Base-by-base conservation (phyloP, 2,329 filamentous ascomycete species). In the Ophiocordyceps camponoti-leonardi region DNA sequence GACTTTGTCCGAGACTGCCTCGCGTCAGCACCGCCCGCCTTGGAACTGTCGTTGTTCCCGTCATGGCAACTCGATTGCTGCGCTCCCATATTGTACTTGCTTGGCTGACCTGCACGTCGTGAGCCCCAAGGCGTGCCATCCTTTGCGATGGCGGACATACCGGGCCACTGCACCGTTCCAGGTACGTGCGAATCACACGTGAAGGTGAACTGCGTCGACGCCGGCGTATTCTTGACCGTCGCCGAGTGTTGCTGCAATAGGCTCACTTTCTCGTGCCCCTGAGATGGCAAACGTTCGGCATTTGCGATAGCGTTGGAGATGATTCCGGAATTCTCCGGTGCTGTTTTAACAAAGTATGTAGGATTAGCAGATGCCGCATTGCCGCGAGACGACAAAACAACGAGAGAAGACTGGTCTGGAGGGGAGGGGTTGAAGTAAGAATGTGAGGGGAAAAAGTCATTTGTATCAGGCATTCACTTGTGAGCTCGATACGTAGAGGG, bases 221-320 rank as follows among this genome's bases (percentile, higher is more conserved):
- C 76, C 5, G 84, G 78, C 33, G 73, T 78, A 4, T 74, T 59
- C 54, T 76, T 81, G 47, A 69, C 69, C 6, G 69, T 63, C 18
- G 73, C 67, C 10, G 58, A 57, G 60, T 83, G 78, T 58, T 86
- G 82, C 47, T 86, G 80, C 43, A 93, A 65, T 48, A 88, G 71
- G 60, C 83, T 90, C 50, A 81, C 71, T 61, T 86, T 92, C 57
- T 90, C 84, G 58, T 86, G 80, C 14, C 80, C 83, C 53, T 70
- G 72, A 2, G 75, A 70, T 14, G 75, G 72, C 51, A 78, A 67
- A 54, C 81, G 83, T 49, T 83, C 86, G 26, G 87, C 86, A 58
- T 86, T 93, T 49, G 88, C 87, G 56, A 94, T 95, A 42, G 90
- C 88, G 53, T 77, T 83, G 23, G 87, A 93, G 51, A 95, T 95